Percentiles rank a stretch among this genome's conserved stretches.
Evolutionary conservation across 2,329 filamentous ascomycete species (phyloP).

Genomic region (Teratosphaeria destructans): DNA sequence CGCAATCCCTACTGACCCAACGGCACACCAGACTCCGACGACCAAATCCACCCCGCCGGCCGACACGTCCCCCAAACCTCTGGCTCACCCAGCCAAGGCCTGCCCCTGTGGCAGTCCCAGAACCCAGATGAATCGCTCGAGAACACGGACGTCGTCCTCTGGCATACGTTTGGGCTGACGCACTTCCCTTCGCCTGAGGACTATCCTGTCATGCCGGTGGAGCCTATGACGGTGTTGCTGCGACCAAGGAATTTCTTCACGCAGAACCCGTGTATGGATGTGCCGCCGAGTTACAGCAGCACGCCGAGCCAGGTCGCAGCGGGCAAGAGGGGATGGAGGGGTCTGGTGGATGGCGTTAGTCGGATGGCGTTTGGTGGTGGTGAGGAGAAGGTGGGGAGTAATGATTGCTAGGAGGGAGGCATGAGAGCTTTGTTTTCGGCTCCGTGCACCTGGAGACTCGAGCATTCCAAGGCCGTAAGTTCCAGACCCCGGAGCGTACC

Average conservation of each 20-base stretch:
- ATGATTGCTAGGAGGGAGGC: constrained; percentile 2
- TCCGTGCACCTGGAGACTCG: background rate
- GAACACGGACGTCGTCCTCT: constrained; percentile 78
- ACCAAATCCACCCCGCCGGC: constrained; percentile 74
- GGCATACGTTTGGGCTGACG: constrained; percentile 87
- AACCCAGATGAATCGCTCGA: constrained; percentile 59
- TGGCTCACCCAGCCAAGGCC: constrained; percentile 61
- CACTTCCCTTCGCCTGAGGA: constrained; percentile 87
- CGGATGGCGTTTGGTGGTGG: constrained; percentile 36
- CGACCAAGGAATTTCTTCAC: constrained; percentile 75
- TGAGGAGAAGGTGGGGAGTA: constrained; percentile 24
- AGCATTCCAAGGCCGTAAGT: background rate
- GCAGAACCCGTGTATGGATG: constrained; percentile 68
- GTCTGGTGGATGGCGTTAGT: constrained; percentile 43
- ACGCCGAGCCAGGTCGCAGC: constrained; percentile 57
- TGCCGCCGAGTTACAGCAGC: constrained; percentile 63
- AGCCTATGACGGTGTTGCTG: constrained; percentile 68
- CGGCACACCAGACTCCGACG: constrained; percentile 53
- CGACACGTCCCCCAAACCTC: constrained; percentile 82
- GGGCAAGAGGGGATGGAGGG: constrained; percentile 25
- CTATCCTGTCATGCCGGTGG: constrained; percentile 54
- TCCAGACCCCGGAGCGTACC: background rate
- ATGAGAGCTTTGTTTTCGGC: background rate
- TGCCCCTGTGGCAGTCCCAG: constrained; percentile 65
- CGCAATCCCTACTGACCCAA: constrained; percentile 1